A percentile compares a stretch with the other conserved stretches of the same genome.
phyloP scores from a whole-genome alignment of 2,329 filamentous ascomycete genomes.

The Parastagonospora avenae region DNA sequence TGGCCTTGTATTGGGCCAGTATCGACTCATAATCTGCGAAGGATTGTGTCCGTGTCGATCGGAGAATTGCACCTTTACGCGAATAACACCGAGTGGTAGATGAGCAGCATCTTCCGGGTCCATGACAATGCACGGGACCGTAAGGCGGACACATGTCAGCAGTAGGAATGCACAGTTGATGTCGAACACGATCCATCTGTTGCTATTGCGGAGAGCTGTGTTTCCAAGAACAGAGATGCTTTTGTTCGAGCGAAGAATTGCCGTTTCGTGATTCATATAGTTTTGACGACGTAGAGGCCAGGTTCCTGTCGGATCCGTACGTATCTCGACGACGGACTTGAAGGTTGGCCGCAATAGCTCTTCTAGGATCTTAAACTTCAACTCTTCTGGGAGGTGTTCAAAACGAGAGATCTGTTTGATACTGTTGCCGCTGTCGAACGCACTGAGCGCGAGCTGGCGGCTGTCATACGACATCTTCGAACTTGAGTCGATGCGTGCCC shows the following conservation, averaged over 20 bases:
- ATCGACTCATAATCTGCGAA: not conserved
- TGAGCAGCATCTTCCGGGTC: not conserved
- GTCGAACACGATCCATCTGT: conserved; percentile 1
- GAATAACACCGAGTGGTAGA: not conserved
- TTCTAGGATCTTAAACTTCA: not conserved
- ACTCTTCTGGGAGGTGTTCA: no score
- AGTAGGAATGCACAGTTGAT: not conserved
- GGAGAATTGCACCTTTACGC: not conserved
- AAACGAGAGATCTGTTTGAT: no score
- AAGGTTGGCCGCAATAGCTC: not conserved
- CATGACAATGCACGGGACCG: not conserved
- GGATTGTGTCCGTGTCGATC: not conserved
- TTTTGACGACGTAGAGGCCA: not conserved
- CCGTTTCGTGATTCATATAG: not conserved
- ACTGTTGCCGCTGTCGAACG: no score
- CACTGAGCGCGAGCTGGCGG: no score
- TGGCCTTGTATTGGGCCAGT: not conserved
- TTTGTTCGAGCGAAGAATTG: not conserved
- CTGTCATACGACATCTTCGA: no score
- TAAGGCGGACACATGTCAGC: not conserved
- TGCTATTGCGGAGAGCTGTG: not conserved
- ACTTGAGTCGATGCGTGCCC: no score
- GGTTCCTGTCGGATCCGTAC: not conserved
- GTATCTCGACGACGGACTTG: not conserved
- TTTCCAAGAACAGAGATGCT: not conserved